Conservation (phyloP, 148 eudicot genomes). For the Rhododendron williamsianum region DNA sequence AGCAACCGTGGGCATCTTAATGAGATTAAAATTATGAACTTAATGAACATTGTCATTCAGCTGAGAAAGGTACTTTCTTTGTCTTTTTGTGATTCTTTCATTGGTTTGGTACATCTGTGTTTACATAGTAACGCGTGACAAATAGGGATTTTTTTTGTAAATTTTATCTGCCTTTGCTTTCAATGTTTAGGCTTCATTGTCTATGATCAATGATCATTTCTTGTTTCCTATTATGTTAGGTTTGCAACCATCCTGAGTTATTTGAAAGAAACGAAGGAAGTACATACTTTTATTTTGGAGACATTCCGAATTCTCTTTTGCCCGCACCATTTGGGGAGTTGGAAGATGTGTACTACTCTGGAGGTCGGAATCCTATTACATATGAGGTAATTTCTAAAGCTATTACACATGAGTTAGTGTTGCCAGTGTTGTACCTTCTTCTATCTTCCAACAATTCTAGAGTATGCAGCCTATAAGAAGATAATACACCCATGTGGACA, state of each 20-base stretch:
- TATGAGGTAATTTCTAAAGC: slow-evolving; percentile 47
- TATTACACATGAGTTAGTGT: background rate
- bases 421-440: background rate
- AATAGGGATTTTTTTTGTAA: background rate
- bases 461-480: background rate
- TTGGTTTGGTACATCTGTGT: slow-evolving; percentile 1
- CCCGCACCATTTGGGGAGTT: slow-evolving; percentile 91
- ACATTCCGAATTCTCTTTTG: slow-evolving; percentile 66
- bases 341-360: slow-evolving; percentile 76
- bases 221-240: slow-evolving; percentile 39
- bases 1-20: slow-evolving; percentile 81
- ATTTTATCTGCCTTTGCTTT: background rate
- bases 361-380: slow-evolving; percentile 74
- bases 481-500: background rate
- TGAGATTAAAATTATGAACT: slow-evolving; percentile 80
- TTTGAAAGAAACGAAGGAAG: slow-evolving; percentile 99
- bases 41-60: slow-evolving; percentile 99
- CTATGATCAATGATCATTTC: background rate
- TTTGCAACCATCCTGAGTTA: slow-evolving; percentile 97
- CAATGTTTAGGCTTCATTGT: background rate
- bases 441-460: background rate
- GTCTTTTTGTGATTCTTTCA: background rate
- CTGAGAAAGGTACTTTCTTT: slow-evolving; percentile 66
- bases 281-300: slow-evolving; percentile 78
- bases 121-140: background rate